Evolutionary conservation across 768 basidiomycete species (phyloP).

Genomic region (Suillus subalutaceus): DNA sequence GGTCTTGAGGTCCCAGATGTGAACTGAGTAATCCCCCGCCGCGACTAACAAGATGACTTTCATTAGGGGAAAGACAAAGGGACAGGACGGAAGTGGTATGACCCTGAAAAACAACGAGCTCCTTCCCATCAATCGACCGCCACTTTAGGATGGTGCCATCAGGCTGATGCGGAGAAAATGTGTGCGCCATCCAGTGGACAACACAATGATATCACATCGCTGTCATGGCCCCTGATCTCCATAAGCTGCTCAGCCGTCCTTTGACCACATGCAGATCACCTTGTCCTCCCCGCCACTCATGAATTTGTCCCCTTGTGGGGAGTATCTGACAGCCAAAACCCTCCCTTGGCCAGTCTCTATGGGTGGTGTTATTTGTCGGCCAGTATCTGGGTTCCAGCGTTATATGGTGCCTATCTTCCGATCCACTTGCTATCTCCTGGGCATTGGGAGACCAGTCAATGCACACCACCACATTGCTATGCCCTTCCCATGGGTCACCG

Average conservation of each 20-base stretch:
- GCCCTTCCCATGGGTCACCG: not conserved
- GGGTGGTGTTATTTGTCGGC: not conserved
- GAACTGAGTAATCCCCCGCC: not conserved
- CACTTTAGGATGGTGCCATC: not conserved
- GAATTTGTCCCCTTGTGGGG: too few species aligned
- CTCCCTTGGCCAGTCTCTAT: not conserved
- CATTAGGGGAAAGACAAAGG: not conserved
- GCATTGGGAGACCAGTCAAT: slow-evolving; percentile 20
- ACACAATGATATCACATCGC: not conserved
- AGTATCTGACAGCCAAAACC: not conserved
- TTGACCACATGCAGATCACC: too few species aligned
- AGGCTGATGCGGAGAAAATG: not conserved
- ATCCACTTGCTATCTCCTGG: slow-evolving; percentile 14
- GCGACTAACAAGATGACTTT: not conserved
- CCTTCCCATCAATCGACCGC: not conserved
- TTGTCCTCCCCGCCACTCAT: too few species aligned
- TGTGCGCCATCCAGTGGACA: not conserved
- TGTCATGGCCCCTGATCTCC: not conserved
- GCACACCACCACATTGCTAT: not conserved
- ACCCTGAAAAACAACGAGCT: not conserved
- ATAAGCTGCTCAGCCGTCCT: not conserved
- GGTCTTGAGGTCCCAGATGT: not conserved
- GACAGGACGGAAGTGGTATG: not conserved
- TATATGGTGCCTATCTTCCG: slow-evolving; percentile 10
- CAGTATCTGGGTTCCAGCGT: not conserved